phyloP scores from a whole-genome alignment of 78 protist species.

The Emiliania huxleyi region DNA sequence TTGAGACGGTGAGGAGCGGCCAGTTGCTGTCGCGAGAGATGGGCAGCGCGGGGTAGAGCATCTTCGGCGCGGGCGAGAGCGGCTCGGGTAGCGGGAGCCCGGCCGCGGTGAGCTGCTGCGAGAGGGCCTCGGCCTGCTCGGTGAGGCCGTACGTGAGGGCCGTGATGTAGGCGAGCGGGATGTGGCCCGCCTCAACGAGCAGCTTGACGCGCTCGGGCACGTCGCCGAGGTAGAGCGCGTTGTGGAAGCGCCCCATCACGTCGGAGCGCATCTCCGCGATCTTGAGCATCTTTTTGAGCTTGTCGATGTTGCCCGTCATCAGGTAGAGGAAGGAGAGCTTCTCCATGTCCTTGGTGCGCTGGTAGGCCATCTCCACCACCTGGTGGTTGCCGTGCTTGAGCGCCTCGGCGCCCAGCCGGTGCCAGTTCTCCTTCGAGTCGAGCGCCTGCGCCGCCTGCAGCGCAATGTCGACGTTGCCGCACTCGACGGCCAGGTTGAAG shows the following conservation, averaged over 20 bases:
- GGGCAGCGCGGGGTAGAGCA: slow-evolving; percentile 58
- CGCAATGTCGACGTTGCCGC: slow-evolving; percentile 93
- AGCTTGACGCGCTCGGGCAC: slow-evolving; percentile 75
- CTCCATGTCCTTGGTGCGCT: slow-evolving; percentile 64
- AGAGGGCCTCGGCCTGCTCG: slow-evolving; percentile 46
- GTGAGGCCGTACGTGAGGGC: slow-evolving; percentile 83
- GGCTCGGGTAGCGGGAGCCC: not conserved
- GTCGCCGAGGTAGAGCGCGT: slow-evolving; percentile 88
- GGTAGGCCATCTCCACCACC: slow-evolving; percentile 21
- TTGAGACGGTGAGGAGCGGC: slow-evolving; percentile 78
- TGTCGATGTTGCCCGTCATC: slow-evolving; percentile 89
- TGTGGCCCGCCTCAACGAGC: slow-evolving; percentile 53
- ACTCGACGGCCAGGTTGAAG: slow-evolving; percentile 93
- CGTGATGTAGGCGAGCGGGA: slow-evolving; percentile 77
- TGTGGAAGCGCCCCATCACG: slow-evolving; percentile 78
- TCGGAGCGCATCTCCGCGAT: slow-evolving; percentile 78
- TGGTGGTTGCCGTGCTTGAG: slow-evolving; percentile 88
- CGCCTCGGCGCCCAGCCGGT: slow-evolving; percentile 82
- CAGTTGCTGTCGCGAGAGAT: slow-evolving; percentile 75
- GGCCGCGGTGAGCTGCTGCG: not conserved
- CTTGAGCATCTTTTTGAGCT: slow-evolving; percentile 83
- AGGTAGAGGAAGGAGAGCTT: slow-evolving; percentile 90
- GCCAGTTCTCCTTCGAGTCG: slow-evolving; percentile 81
- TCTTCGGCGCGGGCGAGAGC: not conserved
- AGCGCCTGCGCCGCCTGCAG: not conserved